Evolutionary conservation across 2,329 filamentous ascomycete species (phyloP), one percentile per base, ranked within the genome.

Genomic region (Fusarium haematococcum): DNA sequence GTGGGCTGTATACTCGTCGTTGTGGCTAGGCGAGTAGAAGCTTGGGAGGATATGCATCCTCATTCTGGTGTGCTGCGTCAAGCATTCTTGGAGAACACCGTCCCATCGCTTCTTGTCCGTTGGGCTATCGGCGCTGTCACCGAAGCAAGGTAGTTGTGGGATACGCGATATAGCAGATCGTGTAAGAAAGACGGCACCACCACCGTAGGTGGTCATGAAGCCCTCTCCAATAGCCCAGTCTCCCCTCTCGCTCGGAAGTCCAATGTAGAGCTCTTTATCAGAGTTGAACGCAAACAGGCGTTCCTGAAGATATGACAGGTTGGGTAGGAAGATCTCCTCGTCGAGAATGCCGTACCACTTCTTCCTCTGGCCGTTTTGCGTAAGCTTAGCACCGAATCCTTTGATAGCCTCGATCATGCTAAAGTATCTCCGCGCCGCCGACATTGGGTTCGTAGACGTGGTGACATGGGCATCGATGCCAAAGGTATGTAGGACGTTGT

Each of bases 251-350:
- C 84, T 85, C 0, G 86, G 86, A 3, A 87, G 77, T 16, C 85
- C 85, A 16, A 88, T 67, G 71, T 85, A 87, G 16, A 84, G 67
- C 56, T 82, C 78, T 8, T 80, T 69, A 9, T 70, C 73, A 1
- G 80, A 68, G 56, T 83, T 79, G 65, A 83, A 84, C 1, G 75
- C 63, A n/a, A 77, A 78, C 4, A 88, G 80, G 7, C 80, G 81
- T 30, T 80, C 74, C 5, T 85, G 76, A 10, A 88, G 82, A 48
- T 81, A 79, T 1, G 79, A 77, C 35, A 87, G 74, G 41, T 83
- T 84, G 1, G 86, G 85, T 56, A 88, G 81, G 74, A 88, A 88
- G 58, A 86, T 79, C 63, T 84, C 82, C 70, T 87, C 85, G 35
- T 88, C 86, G 2, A 88, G 72, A 1, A 88, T 78, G 1, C 81